Evolutionary conservation across 2,329 filamentous ascomycete species (phyloP).

Genomic region (Teratosphaeriaceae sp.): DNA sequence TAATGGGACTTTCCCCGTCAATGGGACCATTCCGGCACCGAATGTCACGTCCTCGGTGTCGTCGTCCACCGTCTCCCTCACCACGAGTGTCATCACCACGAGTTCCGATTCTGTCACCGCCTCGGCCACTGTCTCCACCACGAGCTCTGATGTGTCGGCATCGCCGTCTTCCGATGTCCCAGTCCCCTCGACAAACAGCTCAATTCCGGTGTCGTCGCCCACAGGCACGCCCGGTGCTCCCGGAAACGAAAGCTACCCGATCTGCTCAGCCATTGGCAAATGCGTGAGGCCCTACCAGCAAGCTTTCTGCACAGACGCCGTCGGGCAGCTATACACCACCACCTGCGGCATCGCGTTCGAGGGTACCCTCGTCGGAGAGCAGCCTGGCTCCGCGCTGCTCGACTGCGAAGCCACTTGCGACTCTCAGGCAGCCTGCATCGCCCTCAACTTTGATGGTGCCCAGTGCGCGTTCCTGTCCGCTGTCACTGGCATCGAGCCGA

Average conservation of each 20-base stretch:
- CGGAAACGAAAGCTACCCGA: neutral
- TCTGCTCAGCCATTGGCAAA: neutral
- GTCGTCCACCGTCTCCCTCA: neutral
- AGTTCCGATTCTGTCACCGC: neutral
- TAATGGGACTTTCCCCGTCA: neutral
- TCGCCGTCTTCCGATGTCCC: neutral
- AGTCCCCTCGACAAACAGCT: neutral
- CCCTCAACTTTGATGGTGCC: slow-evolving; percentile 3
- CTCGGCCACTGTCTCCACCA: neutral
- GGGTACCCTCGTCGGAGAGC: neutral
- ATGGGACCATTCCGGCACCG: neutral
- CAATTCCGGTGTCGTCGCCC: neutral
- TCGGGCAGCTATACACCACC: neutral
- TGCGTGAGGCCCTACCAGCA: neutral
- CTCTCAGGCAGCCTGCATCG: neutral
- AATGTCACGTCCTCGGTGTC: neutral
- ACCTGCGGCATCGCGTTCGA: slow-evolving; percentile 1
- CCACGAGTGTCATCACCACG: neutral
- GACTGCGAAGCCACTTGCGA: slow-evolving; percentile 4
- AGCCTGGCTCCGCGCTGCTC: neutral
- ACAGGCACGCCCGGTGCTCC: neutral
- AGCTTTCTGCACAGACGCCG: neutral
- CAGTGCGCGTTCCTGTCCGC: slow-evolving; percentile 1
- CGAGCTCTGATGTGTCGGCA: neutral
- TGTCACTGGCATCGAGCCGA: neutral